These are phyloP conservation scores for Jacaranda copaia DNA, from an alignment of 257 asterid species.

Conservation along the genomic window DNA sequence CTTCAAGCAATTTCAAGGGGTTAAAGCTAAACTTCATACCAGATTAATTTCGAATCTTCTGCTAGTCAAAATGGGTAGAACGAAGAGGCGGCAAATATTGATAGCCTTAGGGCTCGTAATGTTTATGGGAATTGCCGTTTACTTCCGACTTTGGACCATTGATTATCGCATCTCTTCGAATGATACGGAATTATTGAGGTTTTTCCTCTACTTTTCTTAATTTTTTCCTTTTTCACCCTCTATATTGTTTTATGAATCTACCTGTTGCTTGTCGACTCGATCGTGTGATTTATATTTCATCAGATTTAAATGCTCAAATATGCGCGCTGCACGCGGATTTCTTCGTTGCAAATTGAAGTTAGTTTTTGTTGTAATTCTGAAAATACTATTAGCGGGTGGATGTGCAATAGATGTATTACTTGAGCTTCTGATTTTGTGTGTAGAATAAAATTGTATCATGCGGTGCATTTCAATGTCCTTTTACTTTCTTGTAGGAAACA, in stretches of 20 bases:
- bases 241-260: neutral
- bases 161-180: conserved; percentile 64
- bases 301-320: conserved; percentile 21
- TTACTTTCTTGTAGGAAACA: conserved; percentile 68
- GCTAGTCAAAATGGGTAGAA: conserved; percentile 56
- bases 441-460: neutral
- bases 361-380: conserved; percentile 4
- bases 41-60: conserved; percentile 12
- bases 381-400: neutral
- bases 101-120: conserved; percentile 60
- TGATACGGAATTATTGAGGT: conserved; percentile 78
- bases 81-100: conserved; percentile 56
- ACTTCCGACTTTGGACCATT: conserved; percentile 81
- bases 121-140: conserved; percentile 69
- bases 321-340: neutral
- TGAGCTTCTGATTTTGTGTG: neutral
- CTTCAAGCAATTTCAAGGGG: neutral
- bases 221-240: neutral
- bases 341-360: neutral
- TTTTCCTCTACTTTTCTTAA: conserved; percentile 14
- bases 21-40: neutral
- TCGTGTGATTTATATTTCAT: neutral
- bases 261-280: conserved; percentile 13
- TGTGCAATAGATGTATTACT: neutral
- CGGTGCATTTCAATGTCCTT: conserved; percentile 9